Base-by-base conservation (phyloP, 306 rosid genomes). In the Delonix regia region DNA sequence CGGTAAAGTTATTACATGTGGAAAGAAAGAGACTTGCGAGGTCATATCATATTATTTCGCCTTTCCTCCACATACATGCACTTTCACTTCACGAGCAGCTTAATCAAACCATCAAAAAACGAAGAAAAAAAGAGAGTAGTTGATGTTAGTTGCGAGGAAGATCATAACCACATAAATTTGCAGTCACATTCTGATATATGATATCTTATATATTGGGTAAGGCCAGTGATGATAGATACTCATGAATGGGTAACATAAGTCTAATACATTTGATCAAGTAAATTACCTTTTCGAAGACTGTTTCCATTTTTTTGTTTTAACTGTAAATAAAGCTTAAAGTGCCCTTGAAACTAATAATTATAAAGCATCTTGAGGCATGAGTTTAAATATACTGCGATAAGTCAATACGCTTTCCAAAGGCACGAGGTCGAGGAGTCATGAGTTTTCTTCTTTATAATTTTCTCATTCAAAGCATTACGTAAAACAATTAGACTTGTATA, bases 21-120 rank as follows among this genome's bases (percentile, higher is more conserved):
- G 82, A 76, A 68, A 51, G 62, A 83, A 66, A 84, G 73, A 42
- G 82, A 73, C 69, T 28, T 34, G 75, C 60, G 2, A 52, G 47
- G 73, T 57, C 69, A 12, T 41, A 21, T 66, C 70, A 19, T 0
- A n/a, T 64, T 49, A 60, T 13, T 27, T 16, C 47, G 64, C 60
- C 34, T 69, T 80, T 78, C 78, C 64, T 38, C 85, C 82, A 77
- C 89, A 81, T 55, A 76, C 55, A 42, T 61, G 79, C 75, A 49
- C 72, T 48, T 76, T 61, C n/a, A 38, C 41, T 76, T 89, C 93
- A 89, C 93, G 88, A 77, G 87, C 48, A 85, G 51, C 75, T 62
- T 61, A 34, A 75, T 52, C 70, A 60, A 76, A 65, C 57, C 76
- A 45, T 27, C n/a, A 39, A 73, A 48, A 83, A 49, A 57, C 19